Evolutionary conservation across 2,329 filamentous ascomycete species (phyloP), one percentile per base, ranked within the genome.

Genomic region (Raffaelea deltoideospora): DNA sequence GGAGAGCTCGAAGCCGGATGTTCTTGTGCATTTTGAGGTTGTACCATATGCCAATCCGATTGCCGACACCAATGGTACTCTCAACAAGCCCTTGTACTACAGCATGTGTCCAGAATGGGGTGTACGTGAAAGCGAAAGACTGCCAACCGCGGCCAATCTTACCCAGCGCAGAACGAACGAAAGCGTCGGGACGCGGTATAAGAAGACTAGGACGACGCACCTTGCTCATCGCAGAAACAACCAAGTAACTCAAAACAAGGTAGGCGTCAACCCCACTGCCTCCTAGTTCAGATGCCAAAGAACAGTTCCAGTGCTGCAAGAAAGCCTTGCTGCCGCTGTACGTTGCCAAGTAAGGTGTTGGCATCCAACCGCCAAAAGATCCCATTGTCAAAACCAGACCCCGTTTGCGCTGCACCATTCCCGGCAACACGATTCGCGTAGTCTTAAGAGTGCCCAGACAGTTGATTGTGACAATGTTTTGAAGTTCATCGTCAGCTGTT

Each of bases 261-360:
- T 96, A 78, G n/a, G 94, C 86, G 45, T 85, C 79, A 29, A 98
- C 76, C 39, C 84, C 82, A 48, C 82, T 69, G 2, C 78, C 73
- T 44, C 79, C 74, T 22, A 98, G 70, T 59, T 98, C 90, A 13
- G 79, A 72, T 1, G 79, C 82, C 13, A 98, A 70, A 10, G 90
- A 77, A 6, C 76, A 80, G 46, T 82, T 94, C 90, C 90, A 98
- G 53, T 93, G 79, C 61, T 96, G 88, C 34, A 98, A 69, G 70
- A 98, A 98, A 2, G 90, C 88, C 64, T 98, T 98, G 72, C 81
- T 90, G 46, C 90, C 90, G 31, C 84, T 92, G 68, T 98, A 98
- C 3, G 90, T 96, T 11, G 90, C 90, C 31, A 98, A 72, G 37
- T 90, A 76, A 6, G 92, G 87, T 1, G 85, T 94, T 8, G 90